Percentiles rank a stretch among this genome's conserved stretches.
Evolutionary conservation across 805 yeast species (phyloP).

Genomic region (Nakazawaea pomicola): DNA sequence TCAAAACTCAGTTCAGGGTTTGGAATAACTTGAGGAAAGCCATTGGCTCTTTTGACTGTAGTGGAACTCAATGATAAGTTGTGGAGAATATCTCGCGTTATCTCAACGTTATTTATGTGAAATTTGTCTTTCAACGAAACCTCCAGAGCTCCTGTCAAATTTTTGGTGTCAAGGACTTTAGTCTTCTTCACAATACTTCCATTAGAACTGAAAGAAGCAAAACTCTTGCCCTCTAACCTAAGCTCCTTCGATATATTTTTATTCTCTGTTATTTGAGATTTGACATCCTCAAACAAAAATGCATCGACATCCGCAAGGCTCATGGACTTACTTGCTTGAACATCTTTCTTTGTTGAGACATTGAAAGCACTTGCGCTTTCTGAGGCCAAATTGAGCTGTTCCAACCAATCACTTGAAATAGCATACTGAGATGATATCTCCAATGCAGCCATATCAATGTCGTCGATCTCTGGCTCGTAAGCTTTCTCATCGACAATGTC

Average conservation of each 20-base stretch:
- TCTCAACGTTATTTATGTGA: constrained; percentile 7
- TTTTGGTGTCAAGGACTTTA: constrained; percentile 2
- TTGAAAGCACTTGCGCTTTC: constrained; percentile 37
- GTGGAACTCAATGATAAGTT: constrained; percentile 21
- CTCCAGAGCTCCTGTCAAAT: constrained; percentile 8
- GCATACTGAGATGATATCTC: constrained; percentile 39
- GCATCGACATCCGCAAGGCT: constrained; percentile 40
- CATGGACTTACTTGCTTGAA: constrained; percentile 11
- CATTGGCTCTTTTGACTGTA: constrained; percentile 25
- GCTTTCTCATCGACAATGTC: constrained; percentile 56
- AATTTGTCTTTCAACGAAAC: not conserved
- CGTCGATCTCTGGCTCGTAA: constrained; percentile 60
- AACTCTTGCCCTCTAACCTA: constrained; percentile 17
- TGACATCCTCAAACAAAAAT: constrained; percentile 42
- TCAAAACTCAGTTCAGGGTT: constrained; percentile 27
- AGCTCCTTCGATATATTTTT: constrained; percentile 25
- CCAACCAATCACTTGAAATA: constrained; percentile 56
- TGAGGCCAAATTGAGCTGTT: constrained; percentile 52
- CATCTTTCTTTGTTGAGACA: not conserved
- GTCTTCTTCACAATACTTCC: constrained; percentile 8
- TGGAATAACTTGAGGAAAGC: constrained; percentile 32
- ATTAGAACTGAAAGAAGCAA: constrained; percentile 10
- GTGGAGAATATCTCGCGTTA: constrained; percentile 16
- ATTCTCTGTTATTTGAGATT: constrained; percentile 24
- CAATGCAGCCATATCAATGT: constrained; percentile 38